Evolutionary conservation across 2,329 filamentous ascomycete species (phyloP).

Genomic region (Aspergillus ochraceoroseus): DNA sequence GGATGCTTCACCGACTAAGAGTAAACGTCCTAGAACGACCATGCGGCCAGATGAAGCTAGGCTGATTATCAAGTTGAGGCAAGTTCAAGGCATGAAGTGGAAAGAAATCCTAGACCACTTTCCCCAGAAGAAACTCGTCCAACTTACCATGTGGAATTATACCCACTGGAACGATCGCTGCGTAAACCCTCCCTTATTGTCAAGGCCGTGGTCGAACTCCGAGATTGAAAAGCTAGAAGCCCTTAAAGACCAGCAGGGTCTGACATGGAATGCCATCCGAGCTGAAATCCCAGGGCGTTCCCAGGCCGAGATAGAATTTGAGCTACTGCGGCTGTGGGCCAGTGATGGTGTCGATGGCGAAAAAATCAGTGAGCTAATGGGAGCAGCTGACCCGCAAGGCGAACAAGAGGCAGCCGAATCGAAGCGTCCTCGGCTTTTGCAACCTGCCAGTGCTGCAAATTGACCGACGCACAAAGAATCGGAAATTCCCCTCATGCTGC

Average conservation of each 20-base stretch:
- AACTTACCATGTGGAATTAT: constrained; percentile 27
- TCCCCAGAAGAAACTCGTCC: constrained; percentile 22
- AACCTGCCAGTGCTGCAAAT: constrained; percentile 7
- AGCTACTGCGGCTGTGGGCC: constrained; percentile 33
- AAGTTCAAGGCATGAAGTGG: constrained; percentile 27
- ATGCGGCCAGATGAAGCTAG: constrained; percentile 34
- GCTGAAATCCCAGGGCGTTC: constrained; percentile 28
- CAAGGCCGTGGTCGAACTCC: constrained; percentile 28
- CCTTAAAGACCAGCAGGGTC: constrained; percentile 26
- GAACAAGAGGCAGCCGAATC: constrained; percentile 6
- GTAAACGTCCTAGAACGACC: constrained; percentile 12
- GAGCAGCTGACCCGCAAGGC: constrained; percentile 1
- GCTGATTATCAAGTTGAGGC: constrained; percentile 30
- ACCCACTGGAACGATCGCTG: constrained; percentile 30
- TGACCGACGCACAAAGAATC: background rate
- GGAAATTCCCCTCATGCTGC: constrained; percentile 4
- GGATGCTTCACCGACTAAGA: constrained; percentile 20
- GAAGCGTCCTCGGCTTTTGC: constrained; percentile 4
- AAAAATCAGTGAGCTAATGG: constrained; percentile 2
- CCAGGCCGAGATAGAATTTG: constrained; percentile 32
- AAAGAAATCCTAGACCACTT: constrained; percentile 30
- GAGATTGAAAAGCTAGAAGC: constrained; percentile 27
- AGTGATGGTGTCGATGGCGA: constrained; percentile 20
- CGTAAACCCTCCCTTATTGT: constrained; percentile 25
- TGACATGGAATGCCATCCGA: constrained; percentile 32